phyloP scores from a whole-genome alignment of 176 grass and related monocot species.

The Raddia distichophylla region DNA sequence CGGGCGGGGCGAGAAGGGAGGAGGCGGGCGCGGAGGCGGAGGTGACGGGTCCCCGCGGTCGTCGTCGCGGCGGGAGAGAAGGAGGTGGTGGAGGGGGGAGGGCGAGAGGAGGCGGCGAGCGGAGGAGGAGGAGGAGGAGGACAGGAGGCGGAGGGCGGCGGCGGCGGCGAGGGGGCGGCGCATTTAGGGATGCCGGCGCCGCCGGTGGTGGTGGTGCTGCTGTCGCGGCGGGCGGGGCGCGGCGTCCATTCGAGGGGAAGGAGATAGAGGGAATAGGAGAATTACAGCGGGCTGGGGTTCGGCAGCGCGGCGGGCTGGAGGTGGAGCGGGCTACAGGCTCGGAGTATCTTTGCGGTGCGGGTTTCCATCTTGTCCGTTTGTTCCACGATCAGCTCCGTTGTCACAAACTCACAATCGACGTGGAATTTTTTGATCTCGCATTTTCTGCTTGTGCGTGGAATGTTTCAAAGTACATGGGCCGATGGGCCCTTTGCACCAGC shows the following conservation, averaged over 20 bases:
- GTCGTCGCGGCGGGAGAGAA: constrained; percentile 35
- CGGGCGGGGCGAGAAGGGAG: constrained; percentile 24
- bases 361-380: too few relatives aligned
- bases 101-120: neutral
- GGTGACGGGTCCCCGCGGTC: constrained; percentile 5
- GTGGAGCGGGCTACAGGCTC: too few relatives aligned
- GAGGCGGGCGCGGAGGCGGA: neutral
- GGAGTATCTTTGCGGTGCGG: too few relatives aligned
- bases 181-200: constrained; percentile 46
- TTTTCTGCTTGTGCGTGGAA: too few relatives aligned
- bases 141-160: constrained; percentile 15
- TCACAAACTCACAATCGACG: too few relatives aligned
- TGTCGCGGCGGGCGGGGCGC: constrained; percentile 48
- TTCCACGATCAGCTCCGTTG: too few relatives aligned
- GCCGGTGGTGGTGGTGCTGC: constrained; percentile 17
- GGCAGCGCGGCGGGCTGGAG: too few relatives aligned
- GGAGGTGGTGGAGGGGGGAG: constrained; percentile 24
- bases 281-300: too few relatives aligned
- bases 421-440: too few relatives aligned
- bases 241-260: neutral
- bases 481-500: too few relatives aligned
- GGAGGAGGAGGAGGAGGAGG: neutral
- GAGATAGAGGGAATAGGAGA: too few relatives aligned
- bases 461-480: too few relatives aligned
- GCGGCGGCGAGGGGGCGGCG: constrained; percentile 42